A percentile compares a stretch with the other conserved stretches of the same genome.
Evolutionary conservation across 495 filamentous ascomycete genomes (phyloP).

Genomic region (Neurospora terricola): DNA sequence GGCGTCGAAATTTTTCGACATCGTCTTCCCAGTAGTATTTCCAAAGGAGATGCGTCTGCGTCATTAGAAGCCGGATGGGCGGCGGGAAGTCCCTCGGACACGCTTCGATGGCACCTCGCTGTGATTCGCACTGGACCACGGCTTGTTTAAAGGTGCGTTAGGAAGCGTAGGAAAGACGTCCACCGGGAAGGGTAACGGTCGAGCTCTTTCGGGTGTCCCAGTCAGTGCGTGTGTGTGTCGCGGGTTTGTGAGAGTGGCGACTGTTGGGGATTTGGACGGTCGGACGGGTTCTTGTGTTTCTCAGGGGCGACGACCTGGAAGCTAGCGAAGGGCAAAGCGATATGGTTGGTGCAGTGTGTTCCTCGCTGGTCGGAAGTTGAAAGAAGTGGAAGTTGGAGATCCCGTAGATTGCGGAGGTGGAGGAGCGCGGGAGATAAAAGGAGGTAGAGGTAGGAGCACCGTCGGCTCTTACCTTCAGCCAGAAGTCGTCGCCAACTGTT

Average conservation of each 20-base stretch:
- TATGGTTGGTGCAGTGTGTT: neutral
- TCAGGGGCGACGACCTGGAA: neutral
- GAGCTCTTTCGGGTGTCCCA: neutral
- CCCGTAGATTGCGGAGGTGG: neutral
- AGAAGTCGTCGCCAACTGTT: neutral
- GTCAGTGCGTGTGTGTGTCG: neutral
- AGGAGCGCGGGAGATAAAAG: neutral
- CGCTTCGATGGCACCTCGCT: slow-evolving; percentile 71
- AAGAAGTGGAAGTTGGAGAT: neutral
- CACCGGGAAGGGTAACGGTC: slow-evolving; percentile 4
- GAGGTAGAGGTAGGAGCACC: neutral
- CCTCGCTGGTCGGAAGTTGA: neutral
- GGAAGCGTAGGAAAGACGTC: slow-evolving; percentile 27
- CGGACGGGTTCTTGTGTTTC: neutral
- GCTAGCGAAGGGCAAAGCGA: neutral
- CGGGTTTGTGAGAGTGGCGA: neutral
- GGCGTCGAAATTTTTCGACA: slow-evolving; percentile 78
- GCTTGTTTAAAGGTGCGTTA: slow-evolving; percentile 68
- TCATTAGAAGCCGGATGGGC: slow-evolving; percentile 63
- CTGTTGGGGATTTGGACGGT: neutral
- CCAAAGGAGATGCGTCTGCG: slow-evolving; percentile 93
- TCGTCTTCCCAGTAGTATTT: slow-evolving; percentile 93
- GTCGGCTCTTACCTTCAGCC: neutral
- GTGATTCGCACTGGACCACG: slow-evolving; percentile 69
- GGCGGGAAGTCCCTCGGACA: slow-evolving; percentile 29